Base-by-base conservation (phyloP, 148 eudicot genomes). In the Pouteria glomerata region DNA sequence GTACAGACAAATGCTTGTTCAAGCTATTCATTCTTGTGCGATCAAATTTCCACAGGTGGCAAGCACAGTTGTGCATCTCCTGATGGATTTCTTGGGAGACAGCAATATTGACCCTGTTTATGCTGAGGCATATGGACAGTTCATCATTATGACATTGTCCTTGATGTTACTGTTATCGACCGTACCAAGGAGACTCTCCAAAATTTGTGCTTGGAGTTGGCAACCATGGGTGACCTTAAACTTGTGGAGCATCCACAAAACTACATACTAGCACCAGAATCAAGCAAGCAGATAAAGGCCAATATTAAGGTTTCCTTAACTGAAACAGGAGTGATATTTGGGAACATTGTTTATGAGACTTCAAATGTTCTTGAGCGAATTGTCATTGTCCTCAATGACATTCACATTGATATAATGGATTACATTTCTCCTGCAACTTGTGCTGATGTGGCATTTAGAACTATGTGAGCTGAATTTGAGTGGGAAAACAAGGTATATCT, bases 11-110 rank as follows among this genome's bases (percentile, higher is more conserved):
- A 86, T 94, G 97, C 98, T 94, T 79, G 91, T 94, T 76, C 97
- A 94, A 77, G 96, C 98, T 42, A 94, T 94, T 71, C 98, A 94
- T 83, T 85, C 86, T 8, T 94, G 98, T 82, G 98, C 97, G 5
- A 88, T 94, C 65, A 94, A 91, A 71, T 91, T 94, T 79, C 98
- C 98, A 1, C 97, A 94, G 83, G 97, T 89, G 68, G 98, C 98
- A 60, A 86, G 98, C 87, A 94, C 98, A n/a, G 98, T 94, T 68
- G 98, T 94, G 24, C 96, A 87, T 83, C 85, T 94, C 68, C 82
- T 91, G 81, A 91, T 94, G 98, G 98, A 94, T 83, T 94, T 94
- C 89, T 85, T 94, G 79, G 98, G 98, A 35, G 98, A 94, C 79
- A 86, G 87, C 51, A 94, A 91, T 55, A 87, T 89, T 72, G 98